Evolutionary conservation across 345 rosid species (phyloP), one percentile per base, ranked within the genome.

Genomic region (Populus ilicifolia): DNA sequence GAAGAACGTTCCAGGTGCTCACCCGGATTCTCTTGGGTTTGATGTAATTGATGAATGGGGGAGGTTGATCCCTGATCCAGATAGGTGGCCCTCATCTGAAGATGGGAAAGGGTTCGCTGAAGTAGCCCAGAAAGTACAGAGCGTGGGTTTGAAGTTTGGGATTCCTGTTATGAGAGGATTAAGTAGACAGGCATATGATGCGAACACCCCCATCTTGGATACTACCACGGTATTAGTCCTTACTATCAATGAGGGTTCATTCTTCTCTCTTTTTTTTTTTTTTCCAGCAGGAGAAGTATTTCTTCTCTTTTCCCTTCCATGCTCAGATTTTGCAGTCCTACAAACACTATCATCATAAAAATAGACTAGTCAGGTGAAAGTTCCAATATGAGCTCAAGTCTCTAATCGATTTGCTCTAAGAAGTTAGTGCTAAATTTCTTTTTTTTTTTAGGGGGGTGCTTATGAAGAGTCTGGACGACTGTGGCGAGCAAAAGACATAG

Each of bases 21-120:
- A 78, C 61, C 80, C 72, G 16, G 92, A 92, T 77, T 89, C 97
- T 80, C 85, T 75, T 62, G 99, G 98, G 70, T 93, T 85, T 38
- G 99, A 96, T 87, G 98, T 93, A 66, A 93, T 93, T 82, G 99
- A 96, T 85, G 78, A 89, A 82, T 93, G 99, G 98, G 99, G 99
- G 72, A 89, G 98, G 77, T 62, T 88, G 89, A 80, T 89, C 44
- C 99, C 98, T 33, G 97, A 91, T 79, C 96, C 96, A 0, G 83
- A 18, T 27, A 80, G 99, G 73, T 96, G 99, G 99, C 99, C 99
- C 25, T 96, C 99, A 14, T 92, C 97, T 70, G 82, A 18, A 79
- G 89, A 82, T 17, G 94, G 96, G 59, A 92, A 87, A 82, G 97
- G 98, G 48, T 96, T 96, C 81, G 81, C 88, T 0, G 86, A 91